Evolutionary conservation across 2,329 filamentous ascomycete species (phyloP), one percentile per base, ranked within the genome.

Genomic region (Penicillium expansum): DNA sequence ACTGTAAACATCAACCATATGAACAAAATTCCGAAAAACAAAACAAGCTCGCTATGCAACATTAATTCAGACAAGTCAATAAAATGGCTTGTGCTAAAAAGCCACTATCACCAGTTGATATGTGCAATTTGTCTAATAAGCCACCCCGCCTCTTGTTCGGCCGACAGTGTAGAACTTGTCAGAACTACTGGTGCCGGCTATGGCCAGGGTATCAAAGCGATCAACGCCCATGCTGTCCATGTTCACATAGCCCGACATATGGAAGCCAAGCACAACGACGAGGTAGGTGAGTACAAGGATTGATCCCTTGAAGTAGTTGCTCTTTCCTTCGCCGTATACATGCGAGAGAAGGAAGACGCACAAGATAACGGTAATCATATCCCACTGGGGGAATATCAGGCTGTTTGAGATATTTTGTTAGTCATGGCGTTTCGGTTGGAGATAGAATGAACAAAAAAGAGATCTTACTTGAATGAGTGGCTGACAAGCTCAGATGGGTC

Each of bases 241-340:
- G 61, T 82, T 81, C 60, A 79, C 82, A 69, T 82, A 88, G 24
- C 84, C 83, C 51, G 91, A 91, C 57, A 96, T 89, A 76, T 91
- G 97, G 79, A 95, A 99, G 1, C 94, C 94, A 43, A 91, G 85
- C 29, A 97, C 80, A 48, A 99, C 91, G 29, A 97, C 94, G 24
- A 97, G 76, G 73, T 99, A 99, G 33, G 91, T 94, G 49, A 99
- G 80, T 62, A 97, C 86, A 51, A 99, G 81, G 66, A 97, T 97
- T 63, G 91, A 96, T 50, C 94, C 94, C 79, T 99, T 99, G 85
- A 99, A 99, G 76, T 99, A 99, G 76, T 99, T 99, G 80, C 92
- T 97, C 85, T 99, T 99, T 39, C 94, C 94, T 77, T 99, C 94
- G 50, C 93, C 91, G 67, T 97, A 96, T 81, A 99, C 93, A 80